Percentiles rank a stretch among this genome's conserved stretches.
phyloP scores from a whole-genome alignment of 2,329 filamentous ascomycete species.

The Cryphonectria radicalis region DNA sequence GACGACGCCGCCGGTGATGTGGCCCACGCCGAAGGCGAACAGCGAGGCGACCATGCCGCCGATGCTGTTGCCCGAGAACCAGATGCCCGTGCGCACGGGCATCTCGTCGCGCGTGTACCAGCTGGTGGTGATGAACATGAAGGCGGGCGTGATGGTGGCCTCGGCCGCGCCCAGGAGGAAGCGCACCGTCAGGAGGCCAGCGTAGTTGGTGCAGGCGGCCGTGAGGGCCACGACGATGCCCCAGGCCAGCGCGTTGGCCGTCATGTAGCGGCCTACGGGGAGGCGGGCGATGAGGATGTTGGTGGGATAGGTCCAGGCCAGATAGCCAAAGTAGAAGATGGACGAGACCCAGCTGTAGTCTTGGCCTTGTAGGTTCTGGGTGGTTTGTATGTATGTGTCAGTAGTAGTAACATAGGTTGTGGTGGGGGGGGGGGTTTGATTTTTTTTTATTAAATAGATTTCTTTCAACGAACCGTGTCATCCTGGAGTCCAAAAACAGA shows the following conservation, averaged over 20 bases:
- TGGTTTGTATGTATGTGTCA: background rate
- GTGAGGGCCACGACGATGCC: conserved; percentile 51
- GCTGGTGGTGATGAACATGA: conserved; percentile 60
- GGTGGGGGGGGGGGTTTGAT: too few species aligned
- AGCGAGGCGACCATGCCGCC: conserved; percentile 54
- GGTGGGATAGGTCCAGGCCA: conserved; percentile 44
- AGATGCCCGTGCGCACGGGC: conserved; percentile 57
- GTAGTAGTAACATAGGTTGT: too few species aligned
- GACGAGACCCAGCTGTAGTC: conserved; percentile 52
- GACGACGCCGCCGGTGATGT: conserved; percentile 50
- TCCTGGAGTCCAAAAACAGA: conserved; percentile 59
- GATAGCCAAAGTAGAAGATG: conserved; percentile 50
- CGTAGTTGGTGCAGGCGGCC: conserved; percentile 52
- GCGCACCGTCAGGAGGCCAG: conserved; percentile 53
- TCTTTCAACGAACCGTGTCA: conserved; percentile 43
- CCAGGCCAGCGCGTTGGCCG: conserved; percentile 55
- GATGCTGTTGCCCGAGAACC: conserved; percentile 57
- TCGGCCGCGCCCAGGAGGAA: conserved; percentile 60
- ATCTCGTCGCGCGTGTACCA: conserved; percentile 63
- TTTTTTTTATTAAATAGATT: background rate
- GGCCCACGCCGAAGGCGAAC: conserved; percentile 60
- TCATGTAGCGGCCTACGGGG: conserved; percentile 52
- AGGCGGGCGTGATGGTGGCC: conserved; percentile 57
- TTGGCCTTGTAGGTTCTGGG: conserved; percentile 43
- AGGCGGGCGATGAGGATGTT: conserved; percentile 52